phyloP scores from a whole-genome alignment of 345 rosid genomes.

The Corchorus capsularis region DNA sequence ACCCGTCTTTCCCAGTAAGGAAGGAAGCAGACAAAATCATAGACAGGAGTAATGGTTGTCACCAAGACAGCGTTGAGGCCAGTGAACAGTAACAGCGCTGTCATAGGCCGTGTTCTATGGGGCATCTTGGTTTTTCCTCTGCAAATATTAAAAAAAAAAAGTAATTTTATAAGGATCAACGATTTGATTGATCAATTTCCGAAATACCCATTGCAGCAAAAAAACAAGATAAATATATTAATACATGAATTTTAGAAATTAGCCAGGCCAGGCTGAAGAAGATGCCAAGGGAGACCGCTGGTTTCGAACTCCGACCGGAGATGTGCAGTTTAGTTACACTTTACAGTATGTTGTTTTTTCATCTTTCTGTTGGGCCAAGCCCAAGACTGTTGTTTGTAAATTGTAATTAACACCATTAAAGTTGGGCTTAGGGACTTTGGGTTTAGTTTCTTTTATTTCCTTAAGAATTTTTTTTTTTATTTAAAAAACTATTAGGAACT shows the following conservation, averaged over 20 bases:
- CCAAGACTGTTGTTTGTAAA: too few relatives aligned
- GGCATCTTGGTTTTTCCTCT: slow-evolving; percentile 43
- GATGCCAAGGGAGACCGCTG: background rate
- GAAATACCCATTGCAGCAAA: background rate
- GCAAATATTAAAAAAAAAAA: background rate
- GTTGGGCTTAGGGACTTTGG: too few relatives aligned
- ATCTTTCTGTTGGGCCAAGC: too few relatives aligned
- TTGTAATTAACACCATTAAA: too few relatives aligned
- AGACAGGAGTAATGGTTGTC: slow-evolving; percentile 58
- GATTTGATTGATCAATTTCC: slow-evolving; percentile 1
- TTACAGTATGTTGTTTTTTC: too few relatives aligned
- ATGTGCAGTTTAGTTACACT: too few relatives aligned
- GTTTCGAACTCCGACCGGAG: too few relatives aligned
- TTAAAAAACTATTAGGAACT: too few relatives aligned
- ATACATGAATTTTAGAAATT: background rate
- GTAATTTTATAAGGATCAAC: background rate
- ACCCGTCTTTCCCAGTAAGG: slow-evolving; percentile 85
- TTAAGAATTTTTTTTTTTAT: too few relatives aligned
- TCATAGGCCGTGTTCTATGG: slow-evolving; percentile 58
- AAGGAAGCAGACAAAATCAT: slow-evolving; percentile 70
- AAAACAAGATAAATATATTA: background rate
- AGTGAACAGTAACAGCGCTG: slow-evolving; percentile 55
- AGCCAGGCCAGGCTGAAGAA: background rate
- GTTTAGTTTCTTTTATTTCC: too few relatives aligned
- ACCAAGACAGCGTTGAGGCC: slow-evolving; percentile 58